phyloP scores from a whole-genome alignment of 164 flowering plant species.

The Tetracentron sinense region DNA sequence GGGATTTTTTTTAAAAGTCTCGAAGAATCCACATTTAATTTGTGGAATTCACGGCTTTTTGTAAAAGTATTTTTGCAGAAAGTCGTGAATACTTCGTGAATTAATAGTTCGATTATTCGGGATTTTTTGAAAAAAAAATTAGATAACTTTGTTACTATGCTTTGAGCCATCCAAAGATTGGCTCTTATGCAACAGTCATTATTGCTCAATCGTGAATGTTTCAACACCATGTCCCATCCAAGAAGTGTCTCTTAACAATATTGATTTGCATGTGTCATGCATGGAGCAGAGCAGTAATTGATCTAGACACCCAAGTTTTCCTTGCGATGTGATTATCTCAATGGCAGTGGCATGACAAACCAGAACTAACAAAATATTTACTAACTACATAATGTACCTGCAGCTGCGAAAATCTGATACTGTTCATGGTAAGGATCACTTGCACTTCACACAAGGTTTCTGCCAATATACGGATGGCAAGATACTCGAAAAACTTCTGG shows the following conservation, averaged over 20 bases:
- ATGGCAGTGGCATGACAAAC: not conserved
- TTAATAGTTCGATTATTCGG: too few species aligned
- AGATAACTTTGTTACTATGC: too few species aligned
- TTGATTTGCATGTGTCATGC: not conserved
- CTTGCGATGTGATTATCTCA: not conserved
- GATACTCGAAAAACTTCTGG: constrained; percentile 59
- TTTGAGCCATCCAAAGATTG: too few species aligned
- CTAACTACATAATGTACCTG: constrained; percentile 43
- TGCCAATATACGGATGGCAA: constrained; percentile 63
- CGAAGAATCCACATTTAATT: too few species aligned
- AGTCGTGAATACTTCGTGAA: too few species aligned
- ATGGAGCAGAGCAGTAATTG: not conserved
- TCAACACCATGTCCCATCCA: not conserved
- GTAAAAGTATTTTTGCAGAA: too few species aligned
- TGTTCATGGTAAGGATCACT: constrained; percentile 78
- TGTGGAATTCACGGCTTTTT: too few species aligned
- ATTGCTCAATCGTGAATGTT: not conserved
- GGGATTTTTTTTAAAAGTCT: too few species aligned
- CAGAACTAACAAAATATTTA: not conserved
- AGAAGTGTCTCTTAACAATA: not conserved
- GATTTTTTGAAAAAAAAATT: too few species aligned
- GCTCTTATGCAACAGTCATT: not conserved
- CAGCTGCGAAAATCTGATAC: constrained; percentile 65
- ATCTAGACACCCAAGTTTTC: not conserved
- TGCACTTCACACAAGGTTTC: constrained; percentile 54